Evolutionary conservation across 306 rosid genomes (phyloP).

Genomic region (Ormosia semicastrata): DNA sequence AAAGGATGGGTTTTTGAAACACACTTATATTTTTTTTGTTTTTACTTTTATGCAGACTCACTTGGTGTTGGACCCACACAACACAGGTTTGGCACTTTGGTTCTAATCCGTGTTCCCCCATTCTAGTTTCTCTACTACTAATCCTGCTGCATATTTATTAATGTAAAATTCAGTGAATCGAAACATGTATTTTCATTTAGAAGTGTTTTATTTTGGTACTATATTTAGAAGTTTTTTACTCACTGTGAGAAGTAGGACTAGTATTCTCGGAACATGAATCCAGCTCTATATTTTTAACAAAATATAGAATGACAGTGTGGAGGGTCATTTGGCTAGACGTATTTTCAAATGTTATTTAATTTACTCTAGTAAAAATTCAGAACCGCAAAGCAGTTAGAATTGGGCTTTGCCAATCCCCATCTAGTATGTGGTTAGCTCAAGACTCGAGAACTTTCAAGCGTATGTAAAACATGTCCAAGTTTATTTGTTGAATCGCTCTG

Average conservation of each 20-base stretch:
- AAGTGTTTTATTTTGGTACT: neutral
- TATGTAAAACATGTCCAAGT: neutral
- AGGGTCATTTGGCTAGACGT: neutral
- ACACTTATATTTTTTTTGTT: too few species aligned
- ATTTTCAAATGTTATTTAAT: neutral
- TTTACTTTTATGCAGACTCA: too few species aligned
- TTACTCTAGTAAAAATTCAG: neutral
- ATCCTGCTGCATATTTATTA: constrained; percentile 42
- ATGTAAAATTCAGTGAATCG: neutral
- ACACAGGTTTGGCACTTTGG: too few species aligned
- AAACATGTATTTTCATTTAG: neutral
- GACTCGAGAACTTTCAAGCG: neutral
- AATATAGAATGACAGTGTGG: neutral
- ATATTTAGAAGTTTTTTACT: constrained; percentile 24
- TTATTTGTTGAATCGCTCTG: too few species aligned
- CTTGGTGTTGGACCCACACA: too few species aligned
- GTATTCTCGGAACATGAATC: constrained; percentile 59
- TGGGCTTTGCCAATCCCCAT: neutral
- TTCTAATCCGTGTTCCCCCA: constrained; percentile 80
- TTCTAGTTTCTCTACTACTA: constrained; percentile 74
- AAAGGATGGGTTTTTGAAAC: too few species aligned
- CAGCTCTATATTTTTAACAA: constrained; percentile 61
- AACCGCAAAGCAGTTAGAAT: neutral
- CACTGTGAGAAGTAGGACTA: constrained; percentile 49
- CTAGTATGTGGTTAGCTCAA: neutral